Percentiles rank a stretch among this genome's conserved stretches.
phyloP scores from a whole-genome alignment of 805 yeast species.

The Saccharomyces eubayanus region DNA sequence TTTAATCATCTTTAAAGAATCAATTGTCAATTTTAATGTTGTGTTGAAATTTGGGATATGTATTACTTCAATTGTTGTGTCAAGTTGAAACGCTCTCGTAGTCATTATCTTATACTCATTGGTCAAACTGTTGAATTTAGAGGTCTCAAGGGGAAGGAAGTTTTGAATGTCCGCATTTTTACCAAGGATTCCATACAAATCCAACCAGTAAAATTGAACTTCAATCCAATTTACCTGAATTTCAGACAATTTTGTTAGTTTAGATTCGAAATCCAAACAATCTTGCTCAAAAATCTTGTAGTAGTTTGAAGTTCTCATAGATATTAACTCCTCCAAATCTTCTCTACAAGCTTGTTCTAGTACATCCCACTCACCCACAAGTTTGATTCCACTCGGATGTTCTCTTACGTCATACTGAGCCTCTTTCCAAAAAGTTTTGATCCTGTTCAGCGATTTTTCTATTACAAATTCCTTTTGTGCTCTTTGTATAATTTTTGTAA shows the following conservation, averaged over 20 bases:
- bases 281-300: constrained; percentile 53
- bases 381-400: constrained; percentile 42
- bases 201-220: constrained; percentile 82
- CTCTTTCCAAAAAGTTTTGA: constrained; percentile 49
- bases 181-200: constrained; percentile 71
- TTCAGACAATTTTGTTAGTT: constrained; percentile 41
- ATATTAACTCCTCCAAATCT: constrained; percentile 51
- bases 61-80: constrained; percentile 48
- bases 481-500: constrained; percentile 44
- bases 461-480: constrained; percentile 70
- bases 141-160: constrained; percentile 61
- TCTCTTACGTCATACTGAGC: constrained; percentile 45
- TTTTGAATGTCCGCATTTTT: constrained; percentile 47
- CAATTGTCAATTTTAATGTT: constrained; percentile 43
- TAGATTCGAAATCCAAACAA: constrained; percentile 45
- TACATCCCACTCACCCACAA: constrained; percentile 61
- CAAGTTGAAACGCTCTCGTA: constrained; percentile 41
- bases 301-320: constrained; percentile 65
- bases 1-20: constrained; percentile 49
- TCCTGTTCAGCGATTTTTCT: constrained; percentile 44
- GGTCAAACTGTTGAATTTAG: constrained; percentile 56
- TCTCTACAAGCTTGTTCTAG: constrained; percentile 51
- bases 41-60: constrained; percentile 41
- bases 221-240: constrained; percentile 70
- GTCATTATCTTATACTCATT: constrained; percentile 50